These are phyloP conservation scores for Phytophthora podocarpi DNA, from an alignment of 352 stramenopile species.

Conservation along the genomic window DNA sequence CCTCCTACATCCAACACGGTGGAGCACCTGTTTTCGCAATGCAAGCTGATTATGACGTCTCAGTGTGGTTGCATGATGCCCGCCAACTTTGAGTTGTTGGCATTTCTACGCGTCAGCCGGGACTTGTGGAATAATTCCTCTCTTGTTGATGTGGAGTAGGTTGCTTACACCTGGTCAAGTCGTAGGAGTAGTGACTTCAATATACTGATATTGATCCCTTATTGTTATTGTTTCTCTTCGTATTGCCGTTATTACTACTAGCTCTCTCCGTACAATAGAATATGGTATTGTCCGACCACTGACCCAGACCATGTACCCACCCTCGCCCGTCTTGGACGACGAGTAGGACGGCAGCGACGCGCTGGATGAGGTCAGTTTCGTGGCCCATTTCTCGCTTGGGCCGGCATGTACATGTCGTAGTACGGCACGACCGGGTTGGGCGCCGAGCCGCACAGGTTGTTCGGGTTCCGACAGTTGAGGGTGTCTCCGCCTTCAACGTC, in stretches of 20 bases:
- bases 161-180: too few relatives aligned
- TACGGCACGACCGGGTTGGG: slow-evolving; percentile 46
- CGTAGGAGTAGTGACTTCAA: too few relatives aligned
- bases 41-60: slow-evolving; percentile 1
- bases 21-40: slow-evolving; percentile 9
- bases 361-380: slow-evolving; percentile 62
- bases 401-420: slow-evolving; percentile 73
- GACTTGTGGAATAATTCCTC: slow-evolving; percentile 12
- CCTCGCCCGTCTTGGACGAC: slow-evolving; percentile 37
- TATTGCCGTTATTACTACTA: too few relatives aligned
- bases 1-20: slow-evolving; percentile 13
- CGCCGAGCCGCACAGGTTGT: slow-evolving; percentile 52
- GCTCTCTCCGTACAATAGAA: too few relatives aligned
- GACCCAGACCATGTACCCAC: slow-evolving; percentile 76
- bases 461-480: slow-evolving; percentile 62
- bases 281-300: too few relatives aligned
- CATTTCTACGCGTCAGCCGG: slow-evolving; percentile 3
- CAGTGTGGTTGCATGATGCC: slow-evolving; percentile 10
- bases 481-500: slow-evolving; percentile 55
- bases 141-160: too few relatives aligned
- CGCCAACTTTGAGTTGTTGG: slow-evolving; percentile 10
- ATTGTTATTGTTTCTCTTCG: too few relatives aligned
- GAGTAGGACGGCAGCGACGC: slow-evolving; percentile 58
- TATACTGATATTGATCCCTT: too few relatives aligned
- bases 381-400: slow-evolving; percentile 54